These are phyloP conservation scores for Truncatella angustata DNA, from an alignment of 2,329 filamentous ascomycete species.

Conservation along the genomic window DNA sequence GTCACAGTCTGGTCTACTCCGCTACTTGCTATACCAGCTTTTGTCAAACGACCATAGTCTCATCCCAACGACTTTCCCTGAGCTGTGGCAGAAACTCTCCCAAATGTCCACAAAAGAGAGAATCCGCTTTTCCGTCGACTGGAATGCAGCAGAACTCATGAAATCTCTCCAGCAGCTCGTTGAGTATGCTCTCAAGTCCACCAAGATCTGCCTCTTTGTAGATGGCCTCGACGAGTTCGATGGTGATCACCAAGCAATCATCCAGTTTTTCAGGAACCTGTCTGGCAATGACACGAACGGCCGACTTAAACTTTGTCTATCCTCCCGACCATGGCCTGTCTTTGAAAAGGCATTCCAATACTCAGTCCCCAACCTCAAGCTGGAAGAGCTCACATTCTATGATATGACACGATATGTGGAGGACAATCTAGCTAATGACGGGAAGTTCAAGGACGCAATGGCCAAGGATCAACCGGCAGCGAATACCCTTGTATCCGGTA, in stretches of 20 bases:
- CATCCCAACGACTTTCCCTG: conserved; percentile 24
- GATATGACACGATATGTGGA: conserved; percentile 22
- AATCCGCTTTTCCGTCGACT: conserved; percentile 26
- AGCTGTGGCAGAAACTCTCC: conserved; percentile 25
- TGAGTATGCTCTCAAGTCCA: conserved; percentile 14
- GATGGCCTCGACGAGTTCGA: conserved; percentile 25
- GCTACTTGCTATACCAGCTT: conserved; percentile 35
- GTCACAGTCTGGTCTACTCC: conserved; percentile 34
- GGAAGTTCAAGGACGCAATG: conserved; percentile 14
- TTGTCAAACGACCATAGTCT: conserved; percentile 23
- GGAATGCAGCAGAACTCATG: conserved; percentile 28
- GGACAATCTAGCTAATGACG: conserved; percentile 16
- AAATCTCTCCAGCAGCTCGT: conserved; percentile 22
- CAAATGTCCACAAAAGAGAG: conserved; percentile 27
- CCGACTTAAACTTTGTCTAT: conserved; percentile 24
- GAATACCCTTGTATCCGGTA: conserved; percentile 8
- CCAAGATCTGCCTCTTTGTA: conserved; percentile 23
- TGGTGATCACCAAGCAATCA: conserved; percentile 22
- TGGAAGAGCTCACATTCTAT: conserved; percentile 21
- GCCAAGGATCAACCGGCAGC: conserved; percentile 5
- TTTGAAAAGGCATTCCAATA: conserved; percentile 23
- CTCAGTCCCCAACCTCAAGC: conserved; percentile 17
- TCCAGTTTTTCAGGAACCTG: conserved; percentile 17
- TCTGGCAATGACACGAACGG: conserved; percentile 13
- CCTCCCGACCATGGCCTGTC: conserved; percentile 25